Evolutionary conservation across 2,329 filamentous ascomycete genomes (phyloP).

Genomic region (Ceratocystis harringtonii): DNA sequence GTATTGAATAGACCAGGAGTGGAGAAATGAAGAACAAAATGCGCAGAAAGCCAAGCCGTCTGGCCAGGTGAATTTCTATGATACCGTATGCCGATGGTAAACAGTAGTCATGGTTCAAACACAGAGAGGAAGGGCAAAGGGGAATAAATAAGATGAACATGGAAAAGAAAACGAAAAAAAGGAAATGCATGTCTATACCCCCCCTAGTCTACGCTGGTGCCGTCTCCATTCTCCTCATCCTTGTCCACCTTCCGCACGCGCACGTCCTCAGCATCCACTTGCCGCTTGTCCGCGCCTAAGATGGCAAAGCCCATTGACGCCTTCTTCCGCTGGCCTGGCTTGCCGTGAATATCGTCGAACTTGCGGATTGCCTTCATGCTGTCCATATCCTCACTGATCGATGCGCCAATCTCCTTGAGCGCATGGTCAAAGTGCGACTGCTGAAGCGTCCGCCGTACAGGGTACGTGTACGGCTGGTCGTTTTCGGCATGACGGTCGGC

Average conservation of each 20-base stretch:
- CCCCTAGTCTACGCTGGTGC: not conserved
- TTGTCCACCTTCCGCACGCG: slow-evolving; percentile 26
- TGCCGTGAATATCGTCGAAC: slow-evolving; percentile 75
- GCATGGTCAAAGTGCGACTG: slow-evolving; percentile 69
- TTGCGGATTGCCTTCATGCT: slow-evolving; percentile 74
- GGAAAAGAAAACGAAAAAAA: not conserved
- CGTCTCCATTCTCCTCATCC: not conserved
- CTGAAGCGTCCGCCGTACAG: slow-evolving; percentile 32
- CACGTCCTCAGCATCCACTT: slow-evolving; percentile 30
- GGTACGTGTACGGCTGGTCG: slow-evolving; percentile 8
- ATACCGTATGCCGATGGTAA: too few species aligned
- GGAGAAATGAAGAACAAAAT: too few species aligned
- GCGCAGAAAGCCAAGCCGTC: too few species aligned
- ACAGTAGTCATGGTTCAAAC: too few species aligned
- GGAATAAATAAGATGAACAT: too few species aligned
- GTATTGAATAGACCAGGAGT: too few species aligned
- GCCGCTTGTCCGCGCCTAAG: slow-evolving; percentile 26
- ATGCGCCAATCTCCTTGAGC: slow-evolving; percentile 76
- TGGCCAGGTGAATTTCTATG: too few species aligned
- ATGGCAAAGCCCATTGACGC: slow-evolving; percentile 43
- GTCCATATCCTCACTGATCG: slow-evolving; percentile 86
- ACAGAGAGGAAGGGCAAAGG: too few species aligned
- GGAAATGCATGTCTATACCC: not conserved
- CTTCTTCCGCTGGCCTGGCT: slow-evolving; percentile 45
- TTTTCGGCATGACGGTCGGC: slow-evolving; percentile 26